phyloP scores from a whole-genome alignment of 768 basidiomycete species.

The Boletus vermiculosoides region DNA sequence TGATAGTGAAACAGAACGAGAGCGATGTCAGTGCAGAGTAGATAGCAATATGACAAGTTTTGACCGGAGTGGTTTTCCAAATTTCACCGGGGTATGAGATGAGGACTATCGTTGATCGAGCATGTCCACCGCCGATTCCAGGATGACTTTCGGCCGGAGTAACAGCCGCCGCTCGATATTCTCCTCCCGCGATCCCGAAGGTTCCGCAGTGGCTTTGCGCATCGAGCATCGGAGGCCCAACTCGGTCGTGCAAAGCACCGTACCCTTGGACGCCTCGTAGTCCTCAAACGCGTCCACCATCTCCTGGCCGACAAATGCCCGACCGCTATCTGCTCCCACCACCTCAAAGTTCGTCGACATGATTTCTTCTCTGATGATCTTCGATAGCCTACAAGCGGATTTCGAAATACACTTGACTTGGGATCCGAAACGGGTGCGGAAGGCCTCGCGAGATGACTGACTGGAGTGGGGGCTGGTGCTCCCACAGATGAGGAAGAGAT shows the following conservation, averaged over 20 bases:
- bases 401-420: constrained; percentile 67
- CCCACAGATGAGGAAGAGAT: constrained; percentile 65
- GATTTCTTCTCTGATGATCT: constrained; percentile 68
- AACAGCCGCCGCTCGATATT: constrained; percentile 57
- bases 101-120: constrained; percentile 36
- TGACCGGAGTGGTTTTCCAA: background rate
- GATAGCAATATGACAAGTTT: background rate
- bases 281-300: constrained; percentile 68
- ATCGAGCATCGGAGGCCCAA: constrained; percentile 68
- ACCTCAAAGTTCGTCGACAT: constrained; percentile 77
- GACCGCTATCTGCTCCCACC: constrained; percentile 55
- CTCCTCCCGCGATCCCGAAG: constrained; percentile 36
- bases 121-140: constrained; percentile 65
- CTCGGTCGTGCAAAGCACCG: constrained; percentile 68
- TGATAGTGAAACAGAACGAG: constrained; percentile 7
- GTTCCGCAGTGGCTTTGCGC: constrained; percentile 33
- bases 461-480: constrained; percentile 44
- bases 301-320: constrained; percentile 45
- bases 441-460: constrained; percentile 37
- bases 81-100: background rate
- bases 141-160: constrained; percentile 70
- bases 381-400: constrained; percentile 60
- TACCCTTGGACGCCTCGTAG: constrained; percentile 48
- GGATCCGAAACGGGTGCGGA: constrained; percentile 51
- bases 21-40: background rate